phyloP scores from a whole-genome alignment of 768 basidiomycete species.

The Lepiota brunneoincarnata region DNA sequence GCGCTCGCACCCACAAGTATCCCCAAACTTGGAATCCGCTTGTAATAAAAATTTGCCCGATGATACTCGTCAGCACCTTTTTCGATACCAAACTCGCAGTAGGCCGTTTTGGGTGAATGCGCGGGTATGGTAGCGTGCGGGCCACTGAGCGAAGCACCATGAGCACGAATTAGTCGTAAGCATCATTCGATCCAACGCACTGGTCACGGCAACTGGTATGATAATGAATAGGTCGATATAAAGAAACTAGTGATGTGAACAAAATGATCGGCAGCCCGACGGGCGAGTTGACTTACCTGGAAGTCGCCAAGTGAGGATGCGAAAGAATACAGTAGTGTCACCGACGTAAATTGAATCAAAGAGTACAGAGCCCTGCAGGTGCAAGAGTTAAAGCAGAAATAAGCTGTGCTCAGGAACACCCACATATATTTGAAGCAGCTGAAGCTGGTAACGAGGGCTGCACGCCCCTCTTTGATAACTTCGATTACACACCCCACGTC shows the following conservation, averaged over 20 bases:
- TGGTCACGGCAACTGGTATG: slow-evolving; percentile 93
- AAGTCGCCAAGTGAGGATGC: slow-evolving; percentile 96
- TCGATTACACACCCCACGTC: slow-evolving; percentile 96
- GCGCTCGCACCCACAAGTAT: slow-evolving; percentile 84
- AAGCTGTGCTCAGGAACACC: slow-evolving; percentile 27
- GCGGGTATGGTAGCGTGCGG: slow-evolving; percentile 84
- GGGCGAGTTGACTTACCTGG: slow-evolving; percentile 53
- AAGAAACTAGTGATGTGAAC: slow-evolving; percentile 60
- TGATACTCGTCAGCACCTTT: slow-evolving; percentile 89
- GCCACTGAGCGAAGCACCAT: slow-evolving; percentile 66
- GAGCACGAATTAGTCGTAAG: slow-evolving; percentile 1
- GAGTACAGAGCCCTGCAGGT: slow-evolving; percentile 89
- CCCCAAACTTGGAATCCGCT: slow-evolving; percentile 81
- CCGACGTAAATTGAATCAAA: slow-evolving; percentile 97
- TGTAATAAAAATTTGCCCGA: slow-evolving; percentile 90
- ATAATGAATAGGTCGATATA: slow-evolving; percentile 99
- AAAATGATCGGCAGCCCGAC: slow-evolving; percentile 8
- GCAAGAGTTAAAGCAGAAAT: slow-evolving; percentile 10
- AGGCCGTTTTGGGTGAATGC: slow-evolving; percentile 85
- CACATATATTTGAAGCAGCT: slow-evolving; percentile 99
- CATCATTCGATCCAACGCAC: slow-evolving; percentile 47
- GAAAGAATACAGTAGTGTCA: slow-evolving; percentile 93
- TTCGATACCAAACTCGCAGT: slow-evolving; percentile 95
- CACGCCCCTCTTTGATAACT: slow-evolving; percentile 94
- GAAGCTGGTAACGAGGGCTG: slow-evolving; percentile 96